Evolutionary conservation across 768 basidiomycete species (phyloP), one percentile per base, ranked within the genome.

Genomic region (Cystobasidium onofrii): DNA sequence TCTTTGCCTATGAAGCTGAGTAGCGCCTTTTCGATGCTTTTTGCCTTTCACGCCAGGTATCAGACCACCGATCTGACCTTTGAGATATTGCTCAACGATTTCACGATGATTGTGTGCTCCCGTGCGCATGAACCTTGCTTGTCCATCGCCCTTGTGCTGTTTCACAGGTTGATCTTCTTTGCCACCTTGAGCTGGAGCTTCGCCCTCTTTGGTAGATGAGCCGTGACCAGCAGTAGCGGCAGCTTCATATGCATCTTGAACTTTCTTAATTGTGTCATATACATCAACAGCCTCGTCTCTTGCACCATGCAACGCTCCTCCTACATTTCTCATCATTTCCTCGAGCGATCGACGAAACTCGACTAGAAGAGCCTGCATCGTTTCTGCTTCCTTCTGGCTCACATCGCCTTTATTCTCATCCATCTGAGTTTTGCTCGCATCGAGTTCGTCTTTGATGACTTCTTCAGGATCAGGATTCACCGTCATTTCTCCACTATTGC

Each of bases 81-180:
- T 60, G 10, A 71, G 18, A 34, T 41, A 71, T 31, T 60, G 23
- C 39, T 71, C 55, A 15, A 52, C 69, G 1, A 71, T 43, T 20
- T 36, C 55, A 34, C 55, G 52, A 44, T 71, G 69, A 61, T 71
- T 55, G 18, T 61, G 52, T 44, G 69, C 50, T 18, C 69, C 52
- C 20, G 69, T 34, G 17, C 27, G 27, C n/a, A 23, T 55, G 52
- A 71, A 43, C 7, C 69, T 13, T 36, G 54, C 20, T 36, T 34
- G n/a, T 18, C 7, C 18, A n/a, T 67, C 65, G 2, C 57, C 57
- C 57, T 67, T 43, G 3, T 43, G 50, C 43, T 50, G 39, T 52
- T n/a, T 67, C 31, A 46, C 50, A 17, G 43, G 31, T 25, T 34
- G 66, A 54, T 10, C 50, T 10, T 46, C 44, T 54, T 54, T 44